Base-by-base conservation (phyloP, 2,329 filamentous ascomycete genomes). In the Aspergillus bombycis region DNA sequence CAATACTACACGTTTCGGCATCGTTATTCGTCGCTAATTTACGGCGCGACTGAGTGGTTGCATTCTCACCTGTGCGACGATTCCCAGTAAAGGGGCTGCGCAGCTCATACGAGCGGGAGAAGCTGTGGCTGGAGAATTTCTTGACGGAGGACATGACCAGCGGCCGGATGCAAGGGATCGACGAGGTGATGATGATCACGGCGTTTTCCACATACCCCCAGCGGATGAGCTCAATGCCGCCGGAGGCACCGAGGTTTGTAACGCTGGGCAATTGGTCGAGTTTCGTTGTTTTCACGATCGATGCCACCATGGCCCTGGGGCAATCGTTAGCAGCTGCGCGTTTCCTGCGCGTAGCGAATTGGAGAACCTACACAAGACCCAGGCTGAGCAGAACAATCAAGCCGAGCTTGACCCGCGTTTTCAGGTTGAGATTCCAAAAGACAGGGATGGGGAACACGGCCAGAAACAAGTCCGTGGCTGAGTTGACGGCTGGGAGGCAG, bases 171-270 rank as follows among this genome's bases (percentile, higher is more conserved):
- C 72, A 74, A 3, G 73, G 73, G 26, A 75, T 66, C 2, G 72
- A 74, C 1, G 72, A 74, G 7, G 72, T 75, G 64, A 73, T 73
- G 43, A 75, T 75, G 32, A 74, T 74, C 19, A 75, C 68, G 5
- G 67, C 32, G 38, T 72, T 73, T 56, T 75, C 72, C 14, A 71
- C 65, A 30, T 71, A 75, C 19, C 68, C 72, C 73, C 73, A 75
- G 38, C 72, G 70, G 60, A 75, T 72, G 10, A 75, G 59, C 54
- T 73, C 69, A 23, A 73, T 61, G 16, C 65, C 69, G 7, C 71
- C 71, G 2, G n/a, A 48, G 3, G 70, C 57, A 28, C 72, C 71
- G 8, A 73, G 66, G 38, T 75, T 70, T 1, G 71, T 74, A 54
- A 74, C 62, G 36, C 72, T 68, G 12, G 72, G 72, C 4, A 75